phyloP scores from a whole-genome alignment of 352 stramenopile genomes.

The Globisporangium paroecandrum region DNA sequence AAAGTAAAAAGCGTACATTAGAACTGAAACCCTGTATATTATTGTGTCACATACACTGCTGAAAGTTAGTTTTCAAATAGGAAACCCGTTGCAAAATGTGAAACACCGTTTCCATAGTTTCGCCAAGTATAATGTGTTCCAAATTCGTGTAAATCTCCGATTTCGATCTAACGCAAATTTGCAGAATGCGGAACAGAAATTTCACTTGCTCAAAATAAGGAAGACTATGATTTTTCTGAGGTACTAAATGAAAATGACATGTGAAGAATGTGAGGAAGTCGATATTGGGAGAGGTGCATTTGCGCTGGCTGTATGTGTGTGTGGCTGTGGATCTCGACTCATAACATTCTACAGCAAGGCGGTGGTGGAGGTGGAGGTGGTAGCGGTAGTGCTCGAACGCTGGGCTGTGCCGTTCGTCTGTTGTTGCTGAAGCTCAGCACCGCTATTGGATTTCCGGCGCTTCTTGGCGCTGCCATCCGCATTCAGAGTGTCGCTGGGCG shows the following conservation, averaged over 20 bases:
- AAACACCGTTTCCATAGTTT: too few relatives aligned
- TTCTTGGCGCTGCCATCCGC: constrained; percentile 24
- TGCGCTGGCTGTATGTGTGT: neutral
- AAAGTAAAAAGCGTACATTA: neutral
- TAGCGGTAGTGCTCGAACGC: neutral
- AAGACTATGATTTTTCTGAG: too few relatives aligned
- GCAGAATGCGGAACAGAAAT: too few relatives aligned
- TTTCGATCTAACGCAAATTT: too few relatives aligned
- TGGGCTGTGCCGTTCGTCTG: constrained; percentile 8
- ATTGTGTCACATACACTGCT: neutral
- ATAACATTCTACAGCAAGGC: constrained; percentile 3
- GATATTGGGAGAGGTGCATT: neutral
- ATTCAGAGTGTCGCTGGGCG: neutral
- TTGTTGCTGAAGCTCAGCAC: constrained; percentile 1
- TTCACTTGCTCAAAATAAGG: too few relatives aligned
- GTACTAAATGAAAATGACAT: neutral
- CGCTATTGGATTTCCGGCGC: constrained; percentile 27
- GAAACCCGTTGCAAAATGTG: too few relatives aligned
- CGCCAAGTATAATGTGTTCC: too few relatives aligned
- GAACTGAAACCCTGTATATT: neutral
- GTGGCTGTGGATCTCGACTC: neutral
- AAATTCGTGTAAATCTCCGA: too few relatives aligned
- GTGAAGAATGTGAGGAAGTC: neutral
- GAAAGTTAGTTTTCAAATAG: too few relatives aligned
- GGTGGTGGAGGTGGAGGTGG: neutral